phyloP scores from a whole-genome alignment of 306 rosid genomes.

The Corylus avellana region DNA sequence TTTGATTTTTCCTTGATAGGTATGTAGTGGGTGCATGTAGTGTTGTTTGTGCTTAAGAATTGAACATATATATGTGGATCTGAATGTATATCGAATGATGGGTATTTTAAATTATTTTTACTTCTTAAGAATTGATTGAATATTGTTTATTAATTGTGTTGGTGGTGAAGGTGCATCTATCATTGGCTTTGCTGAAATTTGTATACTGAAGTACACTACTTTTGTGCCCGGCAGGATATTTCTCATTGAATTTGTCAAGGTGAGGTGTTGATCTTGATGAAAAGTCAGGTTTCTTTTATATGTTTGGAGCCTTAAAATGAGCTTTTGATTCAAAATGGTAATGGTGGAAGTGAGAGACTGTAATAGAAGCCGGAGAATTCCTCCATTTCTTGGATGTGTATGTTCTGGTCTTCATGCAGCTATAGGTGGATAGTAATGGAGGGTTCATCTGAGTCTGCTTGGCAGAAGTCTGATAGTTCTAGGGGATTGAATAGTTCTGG shows the following conservation, averaged over 20 bases:
- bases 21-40: too few species aligned
- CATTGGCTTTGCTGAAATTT: conserved; percentile 12
- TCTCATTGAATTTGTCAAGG: conserved; percentile 28
- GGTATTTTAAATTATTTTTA: too few species aligned
- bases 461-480: conserved; percentile 59
- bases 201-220: conserved; percentile 24
- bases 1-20: too few species aligned
- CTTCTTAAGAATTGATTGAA: background rate
- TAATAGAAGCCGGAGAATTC: conserved; percentile 37
- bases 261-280: conserved; percentile 37
- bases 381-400: conserved; percentile 46
- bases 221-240: conserved; percentile 43
- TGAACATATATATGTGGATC: too few species aligned
- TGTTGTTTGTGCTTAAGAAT: too few species aligned
- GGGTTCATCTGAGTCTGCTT: conserved; percentile 69
- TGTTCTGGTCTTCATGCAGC: conserved; percentile 53
- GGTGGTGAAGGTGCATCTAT: conserved; percentile 15
- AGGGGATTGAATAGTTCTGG: conserved; percentile 65
- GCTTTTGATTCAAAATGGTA: conserved; percentile 46
- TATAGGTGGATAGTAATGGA: conserved; percentile 72
- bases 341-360: conserved; percentile 43
- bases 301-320: conserved; percentile 34
- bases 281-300: conserved; percentile 13
- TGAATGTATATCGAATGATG: too few species aligned
- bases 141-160: background rate